Conservation (phyloP, 164 flowering plant species). For the Umbellularia californica region DNA sequence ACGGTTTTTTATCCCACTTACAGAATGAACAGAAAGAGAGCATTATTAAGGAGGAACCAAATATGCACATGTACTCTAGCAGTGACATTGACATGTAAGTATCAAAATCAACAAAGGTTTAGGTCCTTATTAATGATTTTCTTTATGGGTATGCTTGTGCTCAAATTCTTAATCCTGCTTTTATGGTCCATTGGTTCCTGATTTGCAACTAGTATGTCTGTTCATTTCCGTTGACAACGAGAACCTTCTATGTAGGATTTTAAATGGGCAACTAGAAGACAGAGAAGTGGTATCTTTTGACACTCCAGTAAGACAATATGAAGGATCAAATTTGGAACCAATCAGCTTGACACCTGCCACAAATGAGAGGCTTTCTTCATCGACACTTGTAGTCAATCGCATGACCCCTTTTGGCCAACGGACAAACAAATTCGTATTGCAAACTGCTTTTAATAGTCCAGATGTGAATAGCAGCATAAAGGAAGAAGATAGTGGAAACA, state of each 20-base stretch:
- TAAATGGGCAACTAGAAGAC: constrained; percentile 51
- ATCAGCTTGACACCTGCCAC: constrained; percentile 36
- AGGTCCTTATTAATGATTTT: neutral
- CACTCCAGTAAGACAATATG: constrained; percentile 46
- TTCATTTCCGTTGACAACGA: neutral
- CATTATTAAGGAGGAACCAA: constrained; percentile 54
- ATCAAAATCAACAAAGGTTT: neutral
- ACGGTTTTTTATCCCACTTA: constrained; percentile 69
- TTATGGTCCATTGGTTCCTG: neutral
- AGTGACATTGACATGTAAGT: constrained; percentile 84
- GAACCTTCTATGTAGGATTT: constrained; percentile 42
- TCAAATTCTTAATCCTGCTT: neutral
- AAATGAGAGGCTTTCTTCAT: constrained; percentile 45
- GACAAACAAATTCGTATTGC: constrained; percentile 62
- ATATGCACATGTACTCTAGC: constrained; percentile 70
- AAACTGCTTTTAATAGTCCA: constrained; percentile 37
- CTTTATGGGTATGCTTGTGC: neutral
- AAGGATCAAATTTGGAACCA: constrained; percentile 24
- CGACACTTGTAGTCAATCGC: constrained; percentile 27
- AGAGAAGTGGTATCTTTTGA: constrained; percentile 33
- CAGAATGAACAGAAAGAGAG: constrained; percentile 68
- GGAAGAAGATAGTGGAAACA: constrained; percentile 31
- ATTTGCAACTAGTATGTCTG: neutral
- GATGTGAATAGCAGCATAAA: constrained; percentile 25
- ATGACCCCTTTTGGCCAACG: constrained; percentile 82